Evolutionary conservation across 176 grass and related monocot species (phyloP).

Genomic region (Triticum monococcum): DNA sequence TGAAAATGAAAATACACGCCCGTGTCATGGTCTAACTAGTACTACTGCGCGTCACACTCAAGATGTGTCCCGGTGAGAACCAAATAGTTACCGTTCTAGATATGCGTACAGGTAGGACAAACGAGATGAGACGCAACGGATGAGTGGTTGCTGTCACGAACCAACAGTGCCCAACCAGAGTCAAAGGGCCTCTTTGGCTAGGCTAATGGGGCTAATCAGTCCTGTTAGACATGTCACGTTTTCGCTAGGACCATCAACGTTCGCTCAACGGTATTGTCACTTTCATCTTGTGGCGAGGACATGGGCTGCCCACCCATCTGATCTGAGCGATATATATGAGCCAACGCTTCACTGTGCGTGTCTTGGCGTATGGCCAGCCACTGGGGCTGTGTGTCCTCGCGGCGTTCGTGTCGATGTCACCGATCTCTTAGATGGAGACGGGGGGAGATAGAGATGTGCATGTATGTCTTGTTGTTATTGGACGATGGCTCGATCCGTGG

Average conservation of each 20-base stretch:
- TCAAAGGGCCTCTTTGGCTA: neutral
- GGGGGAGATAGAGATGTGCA: neutral
- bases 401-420: neutral
- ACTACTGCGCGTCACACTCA: neutral
- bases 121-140: neutral
- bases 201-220: neutral
- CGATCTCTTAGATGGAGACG: conserved; percentile 5
- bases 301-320: neutral
- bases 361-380: neutral
- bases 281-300: neutral
- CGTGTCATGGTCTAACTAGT: neutral
- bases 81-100: neutral
- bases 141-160: neutral
- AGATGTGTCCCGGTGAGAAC: neutral
- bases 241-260: neutral
- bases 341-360: neutral
- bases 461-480: neutral
- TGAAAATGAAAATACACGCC: neutral
- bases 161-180: neutral
- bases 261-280: neutral
- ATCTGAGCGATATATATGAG: neutral
- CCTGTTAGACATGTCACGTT: neutral
- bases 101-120: neutral
- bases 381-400: neutral
- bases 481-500: neutral